These are phyloP conservation scores for Neofusicoccum sp. DNA, from an alignment of 2,329 filamentous ascomycete genomes.

Conservation along the genomic window DNA sequence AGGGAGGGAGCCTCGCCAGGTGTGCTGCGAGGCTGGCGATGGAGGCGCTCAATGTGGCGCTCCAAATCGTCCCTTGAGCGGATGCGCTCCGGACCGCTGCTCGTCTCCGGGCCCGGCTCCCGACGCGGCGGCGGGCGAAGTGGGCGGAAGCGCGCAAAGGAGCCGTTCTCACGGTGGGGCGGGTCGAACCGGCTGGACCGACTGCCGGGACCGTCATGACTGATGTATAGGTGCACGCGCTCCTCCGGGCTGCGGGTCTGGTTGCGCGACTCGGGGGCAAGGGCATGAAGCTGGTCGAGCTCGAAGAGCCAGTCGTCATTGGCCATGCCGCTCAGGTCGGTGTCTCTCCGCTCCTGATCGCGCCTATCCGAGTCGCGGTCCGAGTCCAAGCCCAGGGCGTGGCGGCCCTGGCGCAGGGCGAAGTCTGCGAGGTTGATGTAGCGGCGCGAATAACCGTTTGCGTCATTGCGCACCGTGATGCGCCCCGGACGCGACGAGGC, in stretches of 20 bases:
- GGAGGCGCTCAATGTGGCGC: neutral
- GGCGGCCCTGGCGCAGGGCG: neutral
- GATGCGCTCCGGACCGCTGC: neutral
- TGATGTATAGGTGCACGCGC: slow-evolving; percentile 11
- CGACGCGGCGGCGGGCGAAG: neutral
- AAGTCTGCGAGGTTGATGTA: slow-evolving; percentile 21
- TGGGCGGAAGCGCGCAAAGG: neutral
- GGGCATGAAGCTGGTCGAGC: slow-evolving; percentile 13
- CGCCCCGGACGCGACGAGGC: slow-evolving; percentile 8
- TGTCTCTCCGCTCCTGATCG: neutral
- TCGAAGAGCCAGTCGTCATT: slow-evolving; percentile 2
- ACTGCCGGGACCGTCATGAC: neutral
- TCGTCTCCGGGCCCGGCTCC: neutral
- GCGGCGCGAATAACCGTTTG: slow-evolving; percentile 21
- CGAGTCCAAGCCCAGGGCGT: neutral
- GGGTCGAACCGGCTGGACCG: neutral
- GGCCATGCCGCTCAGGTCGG: slow-evolving; percentile 1
- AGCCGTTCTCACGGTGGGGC: neutral
- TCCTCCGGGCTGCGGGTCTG: slow-evolving; percentile 21
- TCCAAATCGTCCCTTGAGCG: neutral
- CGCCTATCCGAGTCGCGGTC: neutral
- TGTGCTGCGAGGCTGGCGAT: neutral
- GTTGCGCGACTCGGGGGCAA: slow-evolving; percentile 33
- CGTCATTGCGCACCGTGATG: neutral
- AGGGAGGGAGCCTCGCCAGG: neutral